Base-by-base conservation (phyloP, 2,329 filamentous ascomycete genomes). In the Apiospora kogelbergensis region DNA sequence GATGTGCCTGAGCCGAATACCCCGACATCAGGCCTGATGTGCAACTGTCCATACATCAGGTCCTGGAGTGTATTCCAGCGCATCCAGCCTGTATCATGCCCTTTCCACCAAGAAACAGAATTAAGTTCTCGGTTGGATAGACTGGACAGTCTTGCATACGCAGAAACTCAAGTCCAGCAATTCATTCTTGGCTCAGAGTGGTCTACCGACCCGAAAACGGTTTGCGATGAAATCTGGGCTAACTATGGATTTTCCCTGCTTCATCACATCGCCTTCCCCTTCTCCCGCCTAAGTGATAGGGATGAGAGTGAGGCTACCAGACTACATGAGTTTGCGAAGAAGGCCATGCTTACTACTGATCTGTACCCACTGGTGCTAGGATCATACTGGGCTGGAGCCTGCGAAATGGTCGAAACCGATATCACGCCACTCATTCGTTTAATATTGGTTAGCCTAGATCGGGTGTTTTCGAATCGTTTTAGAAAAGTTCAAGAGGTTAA, bases 141-240 rank as follows among this genome's bases (percentile, higher is more conserved):
- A 33, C 0, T 57, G 17, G 6, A 4, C 3, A 4, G n/a, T 9
- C 3, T 17, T 17, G 9, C 11, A 0, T 1, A 0, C 1, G 11
- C 15, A 42, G n/a, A 64, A 1, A 1, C n/a, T 11, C n/a, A 42
- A 15, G 17, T 42, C n/a, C 2, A 15, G 2, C 24, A 1, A 5
- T 40, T 24, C 9, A 3, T 64, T 3, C 3, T 64, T 10, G 10
- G 2, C 2, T 37, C 60, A 11, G 37, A 64, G 1, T 64, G 60
- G 60, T 15, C n/a, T 26, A 1, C 22, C 37, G 60, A 64, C 1
- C 60, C 60, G 2, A 1, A 15, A 3, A 40, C 2, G 37, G 5
- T 64, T 3, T 42, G 60, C 60, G 42, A 42, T 5, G 37, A 41
- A 5, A 37, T 2, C 7, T 15, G 5, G 11, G 11, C 11, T 11